Conservation (phyloP, 225 moss, liverwort and hornwort genomes). For the Lunularia cruciata region DNA sequence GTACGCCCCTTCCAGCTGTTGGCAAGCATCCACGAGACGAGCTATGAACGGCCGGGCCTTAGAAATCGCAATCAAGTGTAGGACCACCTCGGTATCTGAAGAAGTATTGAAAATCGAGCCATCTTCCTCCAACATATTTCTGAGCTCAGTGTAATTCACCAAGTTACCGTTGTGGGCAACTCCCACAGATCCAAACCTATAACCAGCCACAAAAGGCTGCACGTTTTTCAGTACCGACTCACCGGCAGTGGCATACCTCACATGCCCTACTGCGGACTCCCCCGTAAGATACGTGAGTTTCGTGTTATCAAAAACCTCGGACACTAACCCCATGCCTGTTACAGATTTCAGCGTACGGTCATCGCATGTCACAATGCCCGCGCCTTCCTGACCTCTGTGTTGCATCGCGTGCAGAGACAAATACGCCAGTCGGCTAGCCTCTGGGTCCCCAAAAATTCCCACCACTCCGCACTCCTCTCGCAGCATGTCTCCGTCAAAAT, state of each 20-base stretch:
- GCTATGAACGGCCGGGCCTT: slow-evolving; percentile 90
- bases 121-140: slow-evolving; percentile 78
- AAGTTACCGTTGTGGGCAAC: slow-evolving; percentile 94
- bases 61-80: slow-evolving; percentile 84
- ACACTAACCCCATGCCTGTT: slow-evolving; percentile 91
- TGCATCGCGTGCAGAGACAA: slow-evolving; percentile 86
- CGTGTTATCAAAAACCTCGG: slow-evolving; percentile 79
- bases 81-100: slow-evolving; percentile 88
- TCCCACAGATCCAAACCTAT: slow-evolving; percentile 80
- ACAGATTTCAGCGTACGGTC: slow-evolving; percentile 68
- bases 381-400: slow-evolving; percentile 95
- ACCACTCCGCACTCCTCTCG: slow-evolving; percentile 97
- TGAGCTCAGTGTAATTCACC: slow-evolving; percentile 88
- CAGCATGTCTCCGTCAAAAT: slow-evolving; percentile 54
- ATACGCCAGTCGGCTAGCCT: slow-evolving; percentile 86
- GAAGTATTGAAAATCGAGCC: slow-evolving; percentile 97
- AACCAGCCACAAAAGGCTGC: slow-evolving; percentile 92
- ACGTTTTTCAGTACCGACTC: slow-evolving; percentile 92
- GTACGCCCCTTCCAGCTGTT: slow-evolving; percentile 92
- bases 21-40: slow-evolving; percentile 90
- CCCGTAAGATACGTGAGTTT: slow-evolving; percentile 63
- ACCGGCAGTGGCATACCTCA: slow-evolving; percentile 90
- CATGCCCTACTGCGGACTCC: slow-evolving; percentile 83
- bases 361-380: slow-evolving; percentile 83
- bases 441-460: slow-evolving; percentile 81